Evolutionary conservation across 2,329 filamentous ascomycete genomes (phyloP), one percentile per base, ranked within the genome.

Genomic region (Apiospora hydei): DNA sequence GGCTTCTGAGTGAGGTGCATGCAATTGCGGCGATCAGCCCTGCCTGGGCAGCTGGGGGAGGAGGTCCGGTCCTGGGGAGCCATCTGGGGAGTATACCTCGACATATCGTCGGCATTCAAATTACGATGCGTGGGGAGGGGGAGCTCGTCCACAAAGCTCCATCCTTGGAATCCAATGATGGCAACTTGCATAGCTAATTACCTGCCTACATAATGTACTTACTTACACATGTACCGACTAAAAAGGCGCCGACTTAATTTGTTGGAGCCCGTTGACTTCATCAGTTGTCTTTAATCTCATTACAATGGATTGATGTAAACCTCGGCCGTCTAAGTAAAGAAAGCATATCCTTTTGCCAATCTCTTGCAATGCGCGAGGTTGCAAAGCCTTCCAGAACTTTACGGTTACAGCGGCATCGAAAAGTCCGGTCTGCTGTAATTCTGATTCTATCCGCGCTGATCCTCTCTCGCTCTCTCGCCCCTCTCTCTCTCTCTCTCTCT

Each of bases 101-200:
- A 61, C 30, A 61, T 61, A 61, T 61, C 41, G 53, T 61, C 53
- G 53, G 53, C 30, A 61, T 61, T 38, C 53, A 26, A 61, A 61
- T 21, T 41, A 10, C 30, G 34, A 41, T 64, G 51, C 51, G 51
- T 34, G 51, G 51, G 41, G 41, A 43, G 41, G 41, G 41, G 57
- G 57, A 64, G 57, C 57, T n/a, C 57, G 30, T 64, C 57, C 57
- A 64, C 34, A 41, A 41, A 64, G 57, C 57, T 64, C 57, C 57
- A 64, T 64, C 34, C 57, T 64, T 64, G 57, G 18, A 64, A n/a
- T 38, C 57, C 18, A 41, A 64, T 64, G 57, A 64, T 64, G 57
- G 57, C 18, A 41, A 38, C 57, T 64, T 64, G 57, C 57, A 64
- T 64, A 64, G 30, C 34, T 41, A 4, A 5, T 1, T 38, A 38